Base-by-base conservation (phyloP, 2,329 filamentous ascomycete genomes). In the Fusarium sp. region DNA sequence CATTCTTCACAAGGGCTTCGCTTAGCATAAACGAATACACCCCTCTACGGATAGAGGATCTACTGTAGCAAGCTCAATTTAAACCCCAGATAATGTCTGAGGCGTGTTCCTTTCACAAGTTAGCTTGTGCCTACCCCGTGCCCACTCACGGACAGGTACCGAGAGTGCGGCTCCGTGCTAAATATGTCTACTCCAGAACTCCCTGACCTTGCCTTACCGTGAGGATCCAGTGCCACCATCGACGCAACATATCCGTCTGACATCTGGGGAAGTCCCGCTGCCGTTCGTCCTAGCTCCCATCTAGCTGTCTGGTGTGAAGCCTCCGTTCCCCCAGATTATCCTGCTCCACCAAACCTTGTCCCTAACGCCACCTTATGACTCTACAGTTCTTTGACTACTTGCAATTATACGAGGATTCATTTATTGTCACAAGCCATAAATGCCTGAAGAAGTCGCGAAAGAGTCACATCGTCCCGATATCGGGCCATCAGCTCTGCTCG, bases 261-360 rank as follows among this genome's bases (percentile, higher is more conserved):
- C 35, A 55, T 56, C 70, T 59, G 66, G 70, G 62, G 63, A 68
- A 73, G 61, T 60, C 28, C 50, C 51, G 44, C 51, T 68, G 71
- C 75, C 72, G 68, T 75, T 77, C 68, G 75, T 73, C 75, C 74
- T 76, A 76, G 75, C 73, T 75, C 54, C 59, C 48, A 53, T 26
- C 61, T 53, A 51, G 57, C 35, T 61, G 56, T 30, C n/a, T 60
- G 47, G 42, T 41, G 63, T 36, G 45, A 45, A 45, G 60, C 65
- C 60, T 72, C 75, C 75, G 65, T 73, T 71, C 68, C 73, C 60
- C 73, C 73, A 75, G 70, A 68, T 70, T 64, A 51, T 58, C 36
- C 41, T 26, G 44, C 31, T 56, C 54, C 56, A 50, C 33, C 30
- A 45, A 57, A 68, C 73, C 42, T 63, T 67, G 64, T 53, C 64